phyloP scores from a whole-genome alignment of 495 filamentous ascomycete genomes.

The Neurospora sp. region DNA sequence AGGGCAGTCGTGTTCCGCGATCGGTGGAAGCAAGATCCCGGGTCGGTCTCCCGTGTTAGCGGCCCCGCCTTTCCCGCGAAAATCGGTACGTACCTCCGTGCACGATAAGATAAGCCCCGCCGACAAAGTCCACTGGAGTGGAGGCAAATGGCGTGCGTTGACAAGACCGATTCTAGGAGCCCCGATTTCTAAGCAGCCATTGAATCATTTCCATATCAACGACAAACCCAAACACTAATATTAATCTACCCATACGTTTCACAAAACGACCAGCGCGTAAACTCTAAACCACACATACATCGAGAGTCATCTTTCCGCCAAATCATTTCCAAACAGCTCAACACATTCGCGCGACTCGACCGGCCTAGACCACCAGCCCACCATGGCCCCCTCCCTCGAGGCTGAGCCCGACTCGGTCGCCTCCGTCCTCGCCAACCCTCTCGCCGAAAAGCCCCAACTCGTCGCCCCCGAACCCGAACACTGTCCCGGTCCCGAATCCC shows the following conservation, averaged over 20 bases:
- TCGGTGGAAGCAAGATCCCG: not conserved
- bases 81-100: not conserved
- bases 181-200: not conserved
- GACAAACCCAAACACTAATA: not conserved
- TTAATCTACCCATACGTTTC: no score
- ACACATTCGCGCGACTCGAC: no score
- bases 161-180: not conserved
- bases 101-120: not conserved
- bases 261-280: no score
- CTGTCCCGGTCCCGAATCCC: slow-evolving; percentile 89
- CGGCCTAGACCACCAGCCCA: not conserved
- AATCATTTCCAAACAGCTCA: no score
- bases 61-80: not conserved
- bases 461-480: slow-evolving; percentile 94
- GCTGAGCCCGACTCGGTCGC: slow-evolving; percentile 47
- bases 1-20: not conserved
- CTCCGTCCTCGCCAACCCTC: slow-evolving; percentile 55
- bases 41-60: not conserved
- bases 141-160: not conserved
- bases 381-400: slow-evolving; percentile 52
- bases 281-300: no score
- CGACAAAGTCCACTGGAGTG: not conserved
- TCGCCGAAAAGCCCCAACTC: slow-evolving; percentile 64
- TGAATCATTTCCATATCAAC: not conserved
- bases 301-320: no score